Evolutionary conservation across 495 filamentous ascomycete species (phyloP).

Genomic region (Pseudomonodictys pantanalensis): DNA sequence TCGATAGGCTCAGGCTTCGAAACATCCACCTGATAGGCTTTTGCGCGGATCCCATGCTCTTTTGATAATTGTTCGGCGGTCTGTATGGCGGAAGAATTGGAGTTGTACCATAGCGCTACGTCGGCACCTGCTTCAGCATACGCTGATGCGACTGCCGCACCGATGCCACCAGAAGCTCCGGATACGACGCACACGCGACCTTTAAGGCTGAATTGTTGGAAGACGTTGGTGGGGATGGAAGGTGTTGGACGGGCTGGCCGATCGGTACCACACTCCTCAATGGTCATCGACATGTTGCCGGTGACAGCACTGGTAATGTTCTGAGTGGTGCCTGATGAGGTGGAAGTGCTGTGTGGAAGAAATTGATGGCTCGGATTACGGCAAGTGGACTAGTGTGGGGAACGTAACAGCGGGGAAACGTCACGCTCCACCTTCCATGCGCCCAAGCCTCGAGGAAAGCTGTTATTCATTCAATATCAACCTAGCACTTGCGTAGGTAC

Average conservation of each 20-base stretch:
- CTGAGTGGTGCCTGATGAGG: too few species aligned
- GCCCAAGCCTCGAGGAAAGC: too few species aligned
- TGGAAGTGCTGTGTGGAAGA: too few species aligned
- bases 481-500: too few species aligned
- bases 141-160: conserved; percentile 37
- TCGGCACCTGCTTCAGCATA: conserved; percentile 37
- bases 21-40: conserved; percentile 48
- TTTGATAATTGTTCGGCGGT: conserved; percentile 39
- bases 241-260: not conserved
- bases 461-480: too few species aligned
- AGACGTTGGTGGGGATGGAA: not conserved
- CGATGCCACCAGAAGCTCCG: conserved; percentile 37
- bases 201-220: conserved; percentile 8
- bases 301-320: too few species aligned
- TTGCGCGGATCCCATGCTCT: conserved; percentile 39
- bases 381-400: too few species aligned
- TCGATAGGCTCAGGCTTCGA: conserved; percentile 41
- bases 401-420: too few species aligned
- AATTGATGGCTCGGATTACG: too few species aligned
- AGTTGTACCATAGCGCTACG: conserved; percentile 40
- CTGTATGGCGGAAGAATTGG: conserved; percentile 37
- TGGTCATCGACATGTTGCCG: conserved; percentile 4
- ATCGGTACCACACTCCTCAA: not conserved
- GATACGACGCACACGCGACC: conserved; percentile 22
- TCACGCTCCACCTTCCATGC: too few species aligned